These are phyloP conservation scores for Fusarium longipes DNA, from an alignment of 2,329 filamentous ascomycete species.

Conservation along the genomic window DNA sequence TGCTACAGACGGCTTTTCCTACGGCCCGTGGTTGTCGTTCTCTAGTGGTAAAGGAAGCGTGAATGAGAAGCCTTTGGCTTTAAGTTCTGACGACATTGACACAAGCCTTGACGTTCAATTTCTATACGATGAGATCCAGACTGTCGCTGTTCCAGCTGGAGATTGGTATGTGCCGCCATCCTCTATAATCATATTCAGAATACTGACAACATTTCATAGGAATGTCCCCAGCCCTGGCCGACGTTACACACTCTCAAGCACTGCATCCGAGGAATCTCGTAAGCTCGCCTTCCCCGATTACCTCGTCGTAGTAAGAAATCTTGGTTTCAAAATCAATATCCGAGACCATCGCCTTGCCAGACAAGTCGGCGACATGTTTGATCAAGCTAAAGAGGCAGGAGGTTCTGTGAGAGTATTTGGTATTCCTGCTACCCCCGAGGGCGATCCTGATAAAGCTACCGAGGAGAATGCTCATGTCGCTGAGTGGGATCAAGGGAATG, in stretches of 20 bases:
- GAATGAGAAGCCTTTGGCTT: conserved; percentile 7
- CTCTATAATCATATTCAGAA: rapidly evolving
- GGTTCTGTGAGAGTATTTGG: conserved; percentile 33
- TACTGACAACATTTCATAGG: conserved; percentile 9
- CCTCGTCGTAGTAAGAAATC: conserved; percentile 30
- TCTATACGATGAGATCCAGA: conserved; percentile 37
- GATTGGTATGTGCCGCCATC: conserved; percentile 5
- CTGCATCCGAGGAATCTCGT: conserved; percentile 30
- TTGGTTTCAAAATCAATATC: conserved; percentile 32
- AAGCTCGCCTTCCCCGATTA: conserved; percentile 38
- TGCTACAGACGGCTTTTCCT: conserved; percentile 27
- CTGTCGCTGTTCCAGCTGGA: conserved; percentile 23
- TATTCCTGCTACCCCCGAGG: conserved; percentile 33
- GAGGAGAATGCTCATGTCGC: conserved; percentile 34
- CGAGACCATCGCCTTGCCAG: background rate
- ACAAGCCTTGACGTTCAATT: conserved; percentile 31
- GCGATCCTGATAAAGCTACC: conserved; percentile 23
- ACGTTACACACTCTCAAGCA: conserved; percentile 20
- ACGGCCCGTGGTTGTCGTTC: conserved; percentile 34
- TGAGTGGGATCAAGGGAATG: conserved; percentile 25
- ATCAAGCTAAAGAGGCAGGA: conserved; percentile 15
- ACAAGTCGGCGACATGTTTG: conserved; percentile 22
- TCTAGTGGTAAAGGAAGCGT: conserved; percentile 5
- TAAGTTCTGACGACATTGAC: conserved; percentile 22
- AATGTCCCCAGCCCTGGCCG: conserved; percentile 36